Base-by-base conservation (phyloP, 345 rosid species). In the Stellera chamaejasme region DNA sequence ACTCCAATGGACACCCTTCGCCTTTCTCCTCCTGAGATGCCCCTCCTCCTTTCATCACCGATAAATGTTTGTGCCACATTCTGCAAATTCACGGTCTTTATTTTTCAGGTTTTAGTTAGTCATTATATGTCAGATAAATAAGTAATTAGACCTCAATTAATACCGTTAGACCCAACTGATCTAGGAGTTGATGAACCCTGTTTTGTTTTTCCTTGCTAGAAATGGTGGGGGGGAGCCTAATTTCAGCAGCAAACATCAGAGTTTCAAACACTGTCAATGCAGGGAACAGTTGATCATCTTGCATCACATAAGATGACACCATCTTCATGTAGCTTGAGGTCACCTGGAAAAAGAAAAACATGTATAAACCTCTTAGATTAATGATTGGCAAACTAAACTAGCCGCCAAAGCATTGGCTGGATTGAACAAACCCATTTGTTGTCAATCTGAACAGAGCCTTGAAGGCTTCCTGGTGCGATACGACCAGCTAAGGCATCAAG, bases 241-340 rank as follows among this genome's bases (percentile, higher is more conserved):
- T 77, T 45, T 90, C 91, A 8, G 97, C 96, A 0, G 97, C 84
- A 48, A 90, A 90, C 83, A 81, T 77, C 54, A 90, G 75, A 4
- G 96, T 87, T 76, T 90, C 94, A 36, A 73, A 75, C 23, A 90
- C 96, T 1, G 96, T 85, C 44, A 85, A 59, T 84, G 56, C 77
- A 11, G 97, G 84, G 67, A 81, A 90, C 23, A 90, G 84, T 58
- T 87, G 91, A 62, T 90, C 94, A 11, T 90, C 94, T 84, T 90
- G 97, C 96, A 90, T 83, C 48, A 87, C 94, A 19, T 87, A 87
- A 15, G 97, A 87, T 1, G 94, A 87, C 13, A 87, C 66, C 84
- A 79, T 81, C 85, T 78, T 83, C 80, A 90, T 84, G 64, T 84
- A 79, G 63, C 87, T 81, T 10, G 91, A 65, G 16, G 75, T 73